Percentiles rank a stretch among this genome's conserved stretches.
Evolutionary conservation across 2,329 filamentous ascomycete species (phyloP).

Genomic region (Hymenoscyphus linearis): DNA sequence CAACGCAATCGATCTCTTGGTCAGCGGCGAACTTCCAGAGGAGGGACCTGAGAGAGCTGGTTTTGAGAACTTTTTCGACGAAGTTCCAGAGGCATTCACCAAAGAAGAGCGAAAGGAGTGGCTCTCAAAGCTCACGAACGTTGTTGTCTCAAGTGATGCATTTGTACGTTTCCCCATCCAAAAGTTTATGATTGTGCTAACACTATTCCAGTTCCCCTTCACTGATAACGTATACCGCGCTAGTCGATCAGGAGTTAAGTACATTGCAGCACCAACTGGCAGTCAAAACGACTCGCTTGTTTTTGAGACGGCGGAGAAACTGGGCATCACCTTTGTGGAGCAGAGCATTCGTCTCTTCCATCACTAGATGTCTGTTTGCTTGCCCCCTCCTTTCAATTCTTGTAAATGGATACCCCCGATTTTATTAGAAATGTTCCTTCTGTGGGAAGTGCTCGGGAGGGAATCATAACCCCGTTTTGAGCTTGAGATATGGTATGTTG

Average conservation of each 20-base stretch:
- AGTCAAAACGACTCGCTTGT: constrained; percentile 81
- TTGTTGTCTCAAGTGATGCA: constrained; percentile 88
- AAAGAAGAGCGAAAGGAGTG: constrained; percentile 79
- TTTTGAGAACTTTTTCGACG: constrained; percentile 87
- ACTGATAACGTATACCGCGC: constrained; percentile 96
- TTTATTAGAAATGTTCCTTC: neutral
- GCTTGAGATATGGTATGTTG: neutral
- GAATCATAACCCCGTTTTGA: neutral
- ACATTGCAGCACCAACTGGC: constrained; percentile 87
- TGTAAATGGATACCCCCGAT: neutral
- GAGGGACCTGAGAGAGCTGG: constrained; percentile 76
- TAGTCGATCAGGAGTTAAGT: constrained; percentile 83
- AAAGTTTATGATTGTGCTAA: neutral
- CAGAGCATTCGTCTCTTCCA: constrained; percentile 93
- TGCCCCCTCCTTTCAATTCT: neutral
- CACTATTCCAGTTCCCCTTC: constrained; percentile 73
- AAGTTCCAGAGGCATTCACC: constrained; percentile 78
- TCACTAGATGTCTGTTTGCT: constrained; percentile 52
- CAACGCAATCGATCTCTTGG: constrained; percentile 94
- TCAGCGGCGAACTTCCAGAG: constrained; percentile 82
- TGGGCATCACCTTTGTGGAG: constrained; percentile 91
- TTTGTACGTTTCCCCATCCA: constrained; percentile 61
- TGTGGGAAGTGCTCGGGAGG: neutral
- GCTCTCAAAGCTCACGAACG: constrained; percentile 74
- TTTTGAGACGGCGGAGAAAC: constrained; percentile 84